phyloP scores from a whole-genome alignment of 352 stramenopile genomes.

The Phytophthora foliorum region DNA sequence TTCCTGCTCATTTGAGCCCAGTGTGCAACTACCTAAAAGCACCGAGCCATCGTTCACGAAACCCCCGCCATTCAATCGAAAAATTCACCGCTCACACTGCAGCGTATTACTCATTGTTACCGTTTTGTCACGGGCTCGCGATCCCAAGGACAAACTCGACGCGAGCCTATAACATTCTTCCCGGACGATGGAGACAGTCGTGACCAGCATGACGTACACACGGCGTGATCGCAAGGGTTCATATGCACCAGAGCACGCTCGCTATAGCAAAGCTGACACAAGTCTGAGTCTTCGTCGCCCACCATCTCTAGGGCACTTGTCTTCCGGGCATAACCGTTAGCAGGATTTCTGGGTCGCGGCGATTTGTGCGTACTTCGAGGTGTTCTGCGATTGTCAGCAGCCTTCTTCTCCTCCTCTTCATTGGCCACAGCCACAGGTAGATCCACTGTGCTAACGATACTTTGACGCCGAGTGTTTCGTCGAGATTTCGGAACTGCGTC shows the following conservation, averaged over 20 bases:
- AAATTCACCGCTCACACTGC: slow-evolving; percentile 16
- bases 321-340: slow-evolving; percentile 24
- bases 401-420: slow-evolving; percentile 8
- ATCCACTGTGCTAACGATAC: slow-evolving; percentile 40
- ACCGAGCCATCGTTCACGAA: slow-evolving; percentile 7
- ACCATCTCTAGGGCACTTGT: slow-evolving; percentile 42
- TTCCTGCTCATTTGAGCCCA: slow-evolving; percentile 6
- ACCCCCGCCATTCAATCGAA: slow-evolving; percentile 14
- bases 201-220: slow-evolving; percentile 61
- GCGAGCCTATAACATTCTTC: slow-evolving; percentile 21
- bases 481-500: slow-evolving; percentile 20
- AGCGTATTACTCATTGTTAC: slow-evolving; percentile 23
- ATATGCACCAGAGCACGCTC: slow-evolving; percentile 57
- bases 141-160: slow-evolving; percentile 70
- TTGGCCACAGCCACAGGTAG: slow-evolving; percentile 14
- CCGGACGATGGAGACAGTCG: slow-evolving; percentile 50
- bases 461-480: slow-evolving; percentile 51
- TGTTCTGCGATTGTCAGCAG: slow-evolving; percentile 14
- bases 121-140: slow-evolving; percentile 57
- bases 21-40: not conserved
- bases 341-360: slow-evolving; percentile 7
- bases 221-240: slow-evolving; percentile 60
- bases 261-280: slow-evolving; percentile 63
- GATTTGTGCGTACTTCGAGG: slow-evolving; percentile 20
- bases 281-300: slow-evolving; percentile 26